Base-by-base conservation (phyloP, 495 filamentous ascomycete species). In the Aspergillus baeticus region DNA sequence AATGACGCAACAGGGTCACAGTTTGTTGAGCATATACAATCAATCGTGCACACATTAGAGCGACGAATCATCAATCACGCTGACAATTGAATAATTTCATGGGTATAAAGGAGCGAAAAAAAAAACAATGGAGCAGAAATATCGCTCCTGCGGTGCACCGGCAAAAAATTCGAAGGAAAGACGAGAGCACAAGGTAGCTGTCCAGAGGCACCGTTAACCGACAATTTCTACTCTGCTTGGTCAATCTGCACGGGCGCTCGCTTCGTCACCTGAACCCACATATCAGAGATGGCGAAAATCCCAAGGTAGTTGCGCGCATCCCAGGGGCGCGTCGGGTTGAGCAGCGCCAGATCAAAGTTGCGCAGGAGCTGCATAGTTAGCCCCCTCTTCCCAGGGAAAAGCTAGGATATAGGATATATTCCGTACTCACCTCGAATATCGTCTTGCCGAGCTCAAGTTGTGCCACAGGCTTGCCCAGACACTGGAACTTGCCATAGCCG, bases 271-370 rank as follows among this genome's bases (percentile, higher is more conserved):
- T 41, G 38, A 10, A 62, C 61, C 64, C 64, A 67, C 64, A 67
- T 67, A 51, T 67, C 45, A 8, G 61, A 57, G n/a, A 67, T 60
- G 6, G 64, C 49, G 33, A 64, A 67, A 48, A 67, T 57, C n/a
- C 64, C 64, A 36, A 62, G 55, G 17, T 51, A 43, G 18, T 67
- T 67, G 31, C 46, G 45, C 34, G 39, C 54, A 37, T 55, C 50
- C 74, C 71, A 81, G 15, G 81, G 80, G 33, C 58, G 63, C 39
- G 63, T 67, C 6, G 80, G 80, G 61, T 80, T 77, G 35, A 73
- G 68, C 6, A 84, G 57, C 10, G 76, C 70, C 39, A 82, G 73
- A 48, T 86, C 81, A 46, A 82, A 84, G 26, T 69, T 69, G n/a
- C 80, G 72, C 22, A 85, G 55, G 10, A 84, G 67, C 81, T 83